Evolutionary conservation across 148 eudicot genomes (phyloP), one percentile per base, ranked within the genome.

Genomic region (Linanthus parryae): DNA sequence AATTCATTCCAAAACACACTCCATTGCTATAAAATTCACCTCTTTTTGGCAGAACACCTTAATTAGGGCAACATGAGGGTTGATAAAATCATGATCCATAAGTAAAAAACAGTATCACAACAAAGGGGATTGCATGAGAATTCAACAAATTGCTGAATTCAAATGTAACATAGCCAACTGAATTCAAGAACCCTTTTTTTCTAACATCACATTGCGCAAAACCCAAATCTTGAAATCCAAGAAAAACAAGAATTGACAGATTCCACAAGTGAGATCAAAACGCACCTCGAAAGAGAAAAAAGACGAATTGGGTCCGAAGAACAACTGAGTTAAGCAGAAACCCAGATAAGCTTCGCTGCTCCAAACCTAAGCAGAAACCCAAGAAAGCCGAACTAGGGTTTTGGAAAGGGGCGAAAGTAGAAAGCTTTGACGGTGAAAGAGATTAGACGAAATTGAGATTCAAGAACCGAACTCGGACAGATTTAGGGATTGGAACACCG

Each of bases 351-450:
- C n/a, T 20, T 37, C 47, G 11, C 7, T 49, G 13, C 27, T 39
- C 36, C 6, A 35, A 0, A 27, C 15, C 30, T 18, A 18, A n/a
- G 19, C 21, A 30, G 29, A 31, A 27, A 29, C 16, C 15, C 7
- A 17, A 23, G 35, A 37, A 12, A 50, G 23, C 42, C n/a, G 19
- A 57, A 36, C 59, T 68, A 68, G 68, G 73, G 73, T 62, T 68
- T 68, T 57, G 56, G 26, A 15, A 20, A 20, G n/a, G 45, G 20
- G 21, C 2, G 22, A 20, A 29, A 25, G 21, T 13, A 6, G 36
- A 58, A 48, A 15, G 12, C 17, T 28, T 42, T 21, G 38, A 28
- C 14, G 26, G 13, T 24, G 25, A 47, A 53, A 27, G 21, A 27
- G 24, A 34, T 1, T 18, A 45, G 27, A 45, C 15, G 2, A 25